A percentile compares a stretch with the other conserved stretches of the same genome.
Evolutionary conservation across 495 filamentous ascomycete species (phyloP).

Genomic region (Tuber calosporum): DNA sequence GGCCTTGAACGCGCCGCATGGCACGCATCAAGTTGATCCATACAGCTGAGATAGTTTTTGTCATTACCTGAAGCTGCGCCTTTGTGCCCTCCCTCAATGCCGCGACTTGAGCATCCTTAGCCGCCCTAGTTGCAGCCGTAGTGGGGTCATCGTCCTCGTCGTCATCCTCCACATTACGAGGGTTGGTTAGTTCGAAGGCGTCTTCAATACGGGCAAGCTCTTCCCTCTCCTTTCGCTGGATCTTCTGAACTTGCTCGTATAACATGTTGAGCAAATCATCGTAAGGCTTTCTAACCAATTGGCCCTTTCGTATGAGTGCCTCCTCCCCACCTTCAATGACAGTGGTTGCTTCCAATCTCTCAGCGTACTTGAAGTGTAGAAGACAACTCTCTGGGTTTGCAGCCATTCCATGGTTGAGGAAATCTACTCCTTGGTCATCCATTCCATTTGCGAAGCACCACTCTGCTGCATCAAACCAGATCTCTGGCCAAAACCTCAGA

Average conservation of each 20-base stretch:
- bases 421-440: slow-evolving; percentile 55
- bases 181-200: slow-evolving; percentile 48
- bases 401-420: slow-evolving; percentile 69
- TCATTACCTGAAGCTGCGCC: slow-evolving; percentile 63
- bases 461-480: slow-evolving; percentile 92
- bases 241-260: slow-evolving; percentile 67
- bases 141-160: slow-evolving; percentile 59
- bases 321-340: slow-evolving; percentile 65
- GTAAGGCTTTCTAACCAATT: slow-evolving; percentile 70
- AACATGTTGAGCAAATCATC: slow-evolving; percentile 75
- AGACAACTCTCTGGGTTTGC: slow-evolving; percentile 92
- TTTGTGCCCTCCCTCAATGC: slow-evolving; percentile 62
- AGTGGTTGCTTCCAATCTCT: slow-evolving; percentile 67
- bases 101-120: slow-evolving; percentile 59
- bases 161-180: slow-evolving; percentile 49
- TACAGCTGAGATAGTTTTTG: slow-evolving; percentile 72
- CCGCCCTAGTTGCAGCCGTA: slow-evolving; percentile 49
- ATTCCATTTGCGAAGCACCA: slow-evolving; percentile 78
- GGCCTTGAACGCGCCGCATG: slow-evolving; percentile 89
- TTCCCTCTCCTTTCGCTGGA: slow-evolving; percentile 63
- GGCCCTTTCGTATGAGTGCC: slow-evolving; percentile 59
- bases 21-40: slow-evolving; percentile 93
- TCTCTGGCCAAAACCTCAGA: slow-evolving; percentile 82
- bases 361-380: slow-evolving; percentile 78
- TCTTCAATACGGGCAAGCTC: slow-evolving; percentile 66